Evolutionary conservation across 257 asterid species (phyloP).

Genomic region (Salvia hispanica): DNA sequence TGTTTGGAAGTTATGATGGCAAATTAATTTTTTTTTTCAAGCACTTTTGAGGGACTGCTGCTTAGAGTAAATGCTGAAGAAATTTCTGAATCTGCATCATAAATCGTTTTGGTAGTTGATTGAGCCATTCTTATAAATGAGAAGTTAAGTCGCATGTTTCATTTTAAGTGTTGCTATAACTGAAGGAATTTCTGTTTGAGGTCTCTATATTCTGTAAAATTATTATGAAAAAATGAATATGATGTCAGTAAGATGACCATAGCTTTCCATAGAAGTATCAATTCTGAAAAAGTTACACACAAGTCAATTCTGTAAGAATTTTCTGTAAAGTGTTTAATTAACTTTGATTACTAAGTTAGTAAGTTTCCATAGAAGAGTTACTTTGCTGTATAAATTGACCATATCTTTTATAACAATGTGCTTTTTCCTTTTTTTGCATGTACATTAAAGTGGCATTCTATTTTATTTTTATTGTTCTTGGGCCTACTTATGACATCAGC

Average conservation of each 20-base stretch:
- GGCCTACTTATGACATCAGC: not conserved
- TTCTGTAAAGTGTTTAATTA: conserved; percentile 3
- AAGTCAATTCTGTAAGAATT: not conserved
- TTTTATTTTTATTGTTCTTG: not conserved
- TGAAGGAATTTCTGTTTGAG: conserved; percentile 9
- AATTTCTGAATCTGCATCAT: not conserved
- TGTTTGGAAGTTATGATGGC: not conserved
- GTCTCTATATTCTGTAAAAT: not conserved
- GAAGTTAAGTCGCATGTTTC: not conserved
- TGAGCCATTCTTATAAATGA: not conserved
- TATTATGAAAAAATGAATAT: not conserved
- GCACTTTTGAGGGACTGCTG: not conserved
- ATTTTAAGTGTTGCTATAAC: not conserved
- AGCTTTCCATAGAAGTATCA: not conserved
- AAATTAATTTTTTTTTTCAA: not conserved
- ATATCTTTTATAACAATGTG: not conserved
- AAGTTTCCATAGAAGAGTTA: not conserved
- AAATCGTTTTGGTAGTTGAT: not conserved
- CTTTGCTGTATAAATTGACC: not conserved
- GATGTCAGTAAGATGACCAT: not conserved
- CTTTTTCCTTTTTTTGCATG: not conserved
- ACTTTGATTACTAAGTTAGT: not conserved
- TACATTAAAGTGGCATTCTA: not conserved
- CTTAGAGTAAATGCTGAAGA: not conserved
- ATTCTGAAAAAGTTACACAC: not conserved